Evolutionary conservation across 2,329 filamentous ascomycete genomes (phyloP).

Genomic region (Nemania diffusa): DNA sequence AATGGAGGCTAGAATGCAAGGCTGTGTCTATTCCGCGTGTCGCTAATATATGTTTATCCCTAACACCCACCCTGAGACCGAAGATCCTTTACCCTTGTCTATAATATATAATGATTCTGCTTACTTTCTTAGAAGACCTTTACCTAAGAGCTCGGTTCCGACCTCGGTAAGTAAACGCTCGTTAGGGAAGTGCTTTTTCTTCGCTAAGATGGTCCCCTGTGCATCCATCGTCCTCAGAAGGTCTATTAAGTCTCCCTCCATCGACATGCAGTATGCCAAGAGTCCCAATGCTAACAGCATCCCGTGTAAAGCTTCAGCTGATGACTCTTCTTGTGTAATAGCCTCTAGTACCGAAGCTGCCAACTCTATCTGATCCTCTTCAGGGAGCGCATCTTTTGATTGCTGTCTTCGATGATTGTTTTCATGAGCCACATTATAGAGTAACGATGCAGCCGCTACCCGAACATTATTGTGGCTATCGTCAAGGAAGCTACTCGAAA

Average conservation of each 20-base stretch:
- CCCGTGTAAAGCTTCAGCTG: constrained; percentile 79
- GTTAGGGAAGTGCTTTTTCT: constrained; percentile 65
- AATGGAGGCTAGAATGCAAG: too few relatives aligned
- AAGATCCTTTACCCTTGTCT: neutral
- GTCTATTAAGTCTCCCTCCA: constrained; percentile 81
- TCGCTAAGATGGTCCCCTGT: constrained; percentile 68
- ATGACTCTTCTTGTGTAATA: constrained; percentile 65
- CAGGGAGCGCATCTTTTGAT: constrained; percentile 68
- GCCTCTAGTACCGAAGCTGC: constrained; percentile 84
- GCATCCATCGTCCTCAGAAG: constrained; percentile 83
- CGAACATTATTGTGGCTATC: constrained; percentile 77
- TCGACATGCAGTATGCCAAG: constrained; percentile 74
- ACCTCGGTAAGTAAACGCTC: constrained; percentile 68
- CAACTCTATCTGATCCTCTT: constrained; percentile 81
- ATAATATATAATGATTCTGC: neutral
- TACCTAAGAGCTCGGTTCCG: constrained; percentile 62
- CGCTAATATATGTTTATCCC: neutral
- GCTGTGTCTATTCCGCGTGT: neutral
- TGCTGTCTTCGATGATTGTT: constrained; percentile 74
- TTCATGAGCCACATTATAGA: constrained; percentile 81
- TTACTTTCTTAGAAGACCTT: constrained; percentile 56
- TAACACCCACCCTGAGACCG: neutral
- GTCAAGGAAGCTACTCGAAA: constrained; percentile 83
- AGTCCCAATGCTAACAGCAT: constrained; percentile 81
- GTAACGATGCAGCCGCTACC: constrained; percentile 82